Conservation (phyloP, 768 basidiomycete genomes). For the Sporobolomyces pararoseus region DNA sequence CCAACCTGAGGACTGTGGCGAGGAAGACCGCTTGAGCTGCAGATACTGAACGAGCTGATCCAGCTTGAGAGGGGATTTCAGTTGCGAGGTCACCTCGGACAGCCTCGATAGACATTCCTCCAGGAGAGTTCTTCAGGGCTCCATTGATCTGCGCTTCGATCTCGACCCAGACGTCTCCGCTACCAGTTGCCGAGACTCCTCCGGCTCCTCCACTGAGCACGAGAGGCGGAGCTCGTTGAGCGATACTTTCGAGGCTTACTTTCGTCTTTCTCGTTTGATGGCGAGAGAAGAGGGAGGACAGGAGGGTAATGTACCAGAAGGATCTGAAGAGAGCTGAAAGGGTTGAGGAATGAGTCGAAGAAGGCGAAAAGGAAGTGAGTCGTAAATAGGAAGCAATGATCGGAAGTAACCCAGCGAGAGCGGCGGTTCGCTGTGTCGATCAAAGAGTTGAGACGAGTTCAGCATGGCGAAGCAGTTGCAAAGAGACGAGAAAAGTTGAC, state of each 20-base stretch:
- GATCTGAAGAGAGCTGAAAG: slow-evolving; percentile 78
- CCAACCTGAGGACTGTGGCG: slow-evolving; percentile 78
- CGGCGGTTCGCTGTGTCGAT: slow-evolving; percentile 61
- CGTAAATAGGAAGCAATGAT: slow-evolving; percentile 82
- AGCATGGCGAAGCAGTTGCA: background rate
- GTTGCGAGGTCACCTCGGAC: slow-evolving; percentile 65
- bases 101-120: slow-evolving; percentile 57
- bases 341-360: slow-evolving; percentile 56
- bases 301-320: slow-evolving; percentile 86
- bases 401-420: slow-evolving; percentile 78
- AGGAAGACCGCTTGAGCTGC: slow-evolving; percentile 82
- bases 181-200: slow-evolving; percentile 59
- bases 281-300: slow-evolving; percentile 68
- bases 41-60: slow-evolving; percentile 69
- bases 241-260: slow-evolving; percentile 51
- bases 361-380: slow-evolving; percentile 67
- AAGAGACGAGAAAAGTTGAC: background rate
- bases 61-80: slow-evolving; percentile 62
- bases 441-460: background rate
- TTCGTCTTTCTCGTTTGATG: slow-evolving; percentile 53
- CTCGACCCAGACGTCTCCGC: slow-evolving; percentile 71
- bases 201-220: slow-evolving; percentile 5
- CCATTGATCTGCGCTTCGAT: slow-evolving; percentile 91
- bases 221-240: slow-evolving; percentile 68
- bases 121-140: slow-evolving; percentile 74